These are phyloP conservation scores for Nicotiana knightiana DNA, from an alignment of 257 asterid genomes.

Conservation along the genomic window DNA sequence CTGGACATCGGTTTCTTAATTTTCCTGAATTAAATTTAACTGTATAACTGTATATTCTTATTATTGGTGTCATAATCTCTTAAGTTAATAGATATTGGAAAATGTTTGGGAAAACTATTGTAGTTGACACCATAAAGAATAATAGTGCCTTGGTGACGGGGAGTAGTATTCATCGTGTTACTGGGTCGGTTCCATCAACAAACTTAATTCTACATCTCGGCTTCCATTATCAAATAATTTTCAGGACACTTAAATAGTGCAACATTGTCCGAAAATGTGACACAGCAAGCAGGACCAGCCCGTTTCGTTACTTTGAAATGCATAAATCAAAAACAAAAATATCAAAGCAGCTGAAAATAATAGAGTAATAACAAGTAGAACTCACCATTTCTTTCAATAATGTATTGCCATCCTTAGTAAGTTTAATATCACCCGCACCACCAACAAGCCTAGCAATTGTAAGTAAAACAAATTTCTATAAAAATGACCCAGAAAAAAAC, in stretches of 20 bases:
- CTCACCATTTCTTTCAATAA: slow-evolving; percentile 91
- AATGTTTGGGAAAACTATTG: not conserved
- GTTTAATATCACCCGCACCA: slow-evolving; percentile 98
- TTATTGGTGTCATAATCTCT: not conserved
- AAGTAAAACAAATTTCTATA: not conserved
- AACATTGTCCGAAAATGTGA: not conserved
- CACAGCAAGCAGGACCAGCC: not conserved
- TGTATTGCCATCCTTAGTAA: slow-evolving; percentile 97
- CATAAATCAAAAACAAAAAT: not conserved
- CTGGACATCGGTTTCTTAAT: not conserved
- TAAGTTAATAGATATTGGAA: not conserved
- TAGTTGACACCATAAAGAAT: not conserved
- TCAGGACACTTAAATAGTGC: not conserved
- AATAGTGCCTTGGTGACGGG: not conserved
- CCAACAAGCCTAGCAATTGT: slow-evolving; percentile 82
- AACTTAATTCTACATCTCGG: not conserved
- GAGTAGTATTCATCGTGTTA: not conserved
- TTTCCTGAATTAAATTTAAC: not conserved
- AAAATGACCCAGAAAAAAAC: not conserved
- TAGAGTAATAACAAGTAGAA: not conserved
- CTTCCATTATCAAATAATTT: not conserved
- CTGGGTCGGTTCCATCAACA: not conserved
- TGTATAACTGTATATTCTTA: not conserved
- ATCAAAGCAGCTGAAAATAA: not conserved
- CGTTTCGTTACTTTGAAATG: not conserved